phyloP scores from a whole-genome alignment of 2,329 filamentous ascomycete species.

The Colletotrichum nymphaeae region DNA sequence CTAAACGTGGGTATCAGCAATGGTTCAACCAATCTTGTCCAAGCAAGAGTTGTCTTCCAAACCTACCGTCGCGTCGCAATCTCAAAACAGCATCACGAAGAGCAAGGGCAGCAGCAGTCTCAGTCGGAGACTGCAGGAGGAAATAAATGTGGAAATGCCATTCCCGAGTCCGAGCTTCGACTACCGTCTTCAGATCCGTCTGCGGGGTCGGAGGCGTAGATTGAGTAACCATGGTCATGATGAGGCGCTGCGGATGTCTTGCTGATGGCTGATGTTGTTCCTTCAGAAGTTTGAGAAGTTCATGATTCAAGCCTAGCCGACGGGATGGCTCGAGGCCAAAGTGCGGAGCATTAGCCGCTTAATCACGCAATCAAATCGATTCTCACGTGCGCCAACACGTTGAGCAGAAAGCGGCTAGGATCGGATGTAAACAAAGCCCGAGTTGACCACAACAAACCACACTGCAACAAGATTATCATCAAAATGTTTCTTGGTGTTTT shows the following conservation, averaged over 20 bases:
- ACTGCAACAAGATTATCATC: background rate
- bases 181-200: constrained; percentile 43
- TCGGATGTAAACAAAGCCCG: background rate
- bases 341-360: background rate
- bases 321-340: background rate
- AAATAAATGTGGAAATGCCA: constrained; percentile 51
- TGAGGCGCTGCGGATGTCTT: background rate
- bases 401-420: background rate
- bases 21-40: fast-evolving
- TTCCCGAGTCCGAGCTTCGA: constrained; percentile 43
- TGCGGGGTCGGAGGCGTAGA: constrained; percentile 38
- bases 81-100: constrained; percentile 46
- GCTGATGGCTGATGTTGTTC: background rate
- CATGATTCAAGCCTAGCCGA: background rate
- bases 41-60: fast-evolving
- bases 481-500: background rate
- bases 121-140: constrained; percentile 44
- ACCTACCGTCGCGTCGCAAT: constrained; percentile 46
- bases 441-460: background rate
- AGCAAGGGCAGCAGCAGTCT: constrained; percentile 46
- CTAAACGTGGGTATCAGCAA: constrained; percentile 31
- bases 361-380: background rate
- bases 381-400: background rate
- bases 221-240: constrained; percentile 35
- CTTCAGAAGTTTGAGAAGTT: background rate